Evolutionary conservation across 2,329 filamentous ascomycete genomes (phyloP).

Genomic region (Colletotrichum simmondsii): DNA sequence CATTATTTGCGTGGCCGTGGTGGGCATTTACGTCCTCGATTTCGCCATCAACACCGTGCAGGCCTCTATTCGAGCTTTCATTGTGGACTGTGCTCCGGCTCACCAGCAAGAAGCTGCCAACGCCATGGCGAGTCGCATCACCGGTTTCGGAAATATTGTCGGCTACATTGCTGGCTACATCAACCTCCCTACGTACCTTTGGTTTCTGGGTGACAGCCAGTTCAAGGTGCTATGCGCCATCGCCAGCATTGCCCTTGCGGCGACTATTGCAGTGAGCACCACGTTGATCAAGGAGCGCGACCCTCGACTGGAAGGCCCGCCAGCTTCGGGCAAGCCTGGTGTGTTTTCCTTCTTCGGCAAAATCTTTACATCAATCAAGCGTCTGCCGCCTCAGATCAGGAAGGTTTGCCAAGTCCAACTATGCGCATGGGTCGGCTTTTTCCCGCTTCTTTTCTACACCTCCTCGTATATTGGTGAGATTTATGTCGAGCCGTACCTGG

Average conservation of each 20-base stretch:
- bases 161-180: conserved; percentile 90
- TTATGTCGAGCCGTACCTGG: conserved; percentile 85
- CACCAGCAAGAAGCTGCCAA: conserved; percentile 96
- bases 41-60: conserved; percentile 98
- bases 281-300: conserved; percentile 80
- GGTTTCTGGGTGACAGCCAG: conserved; percentile 87
- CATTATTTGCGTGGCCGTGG: conserved; percentile 82
- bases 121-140: conserved; percentile 90
- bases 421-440: conserved; percentile 94
- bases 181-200: conserved; percentile 78
- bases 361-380: conserved; percentile 80
- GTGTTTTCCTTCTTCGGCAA: conserved; percentile 82
- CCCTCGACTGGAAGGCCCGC: conserved; percentile 76
- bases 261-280: conserved; percentile 79
- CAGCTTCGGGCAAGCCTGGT: conserved; percentile 69
- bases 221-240: conserved; percentile 94
- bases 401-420: conserved; percentile 86
- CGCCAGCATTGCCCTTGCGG: conserved; percentile 77
- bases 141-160: conserved; percentile 88
- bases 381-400: conserved; percentile 83
- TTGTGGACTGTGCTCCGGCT: conserved; percentile 90
- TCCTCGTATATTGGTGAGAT: conserved; percentile 95
- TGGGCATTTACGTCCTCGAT: conserved; percentile 90
- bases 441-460: conserved; percentile 94
- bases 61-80: conserved; percentile 90